phyloP scores from a whole-genome alignment of 441 rosid species.

The Populus hybrid region DNA sequence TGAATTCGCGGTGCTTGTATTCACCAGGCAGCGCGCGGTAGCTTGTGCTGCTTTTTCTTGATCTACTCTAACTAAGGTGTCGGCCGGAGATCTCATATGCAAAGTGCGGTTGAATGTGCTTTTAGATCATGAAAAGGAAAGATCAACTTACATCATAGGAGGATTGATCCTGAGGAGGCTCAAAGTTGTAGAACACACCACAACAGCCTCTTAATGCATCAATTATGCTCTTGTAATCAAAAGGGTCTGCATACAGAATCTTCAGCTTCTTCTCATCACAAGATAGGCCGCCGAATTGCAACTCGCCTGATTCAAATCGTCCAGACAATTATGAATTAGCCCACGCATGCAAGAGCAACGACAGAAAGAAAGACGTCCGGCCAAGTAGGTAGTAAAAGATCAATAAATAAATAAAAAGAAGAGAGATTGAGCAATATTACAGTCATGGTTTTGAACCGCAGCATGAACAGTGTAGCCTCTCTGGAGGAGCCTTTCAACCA shows the following conservation, averaged over 20 bases:
- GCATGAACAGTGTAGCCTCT: conserved; percentile 62
- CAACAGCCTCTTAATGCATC: conserved; percentile 57
- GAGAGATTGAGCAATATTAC: neutral
- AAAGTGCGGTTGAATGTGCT: neutral
- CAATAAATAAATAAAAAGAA: neutral
- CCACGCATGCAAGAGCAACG: neutral
- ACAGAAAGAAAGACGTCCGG: neutral
- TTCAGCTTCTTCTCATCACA: conserved; percentile 34
- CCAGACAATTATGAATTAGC: neutral
- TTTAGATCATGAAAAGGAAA: neutral
- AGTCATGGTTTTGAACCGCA: conserved; percentile 46
- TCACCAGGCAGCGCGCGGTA: too few relatives aligned
- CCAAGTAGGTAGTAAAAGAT: neutral
- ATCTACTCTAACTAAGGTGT: too few relatives aligned
- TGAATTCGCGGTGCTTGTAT: too few relatives aligned
- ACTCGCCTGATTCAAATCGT: conserved; percentile 24
- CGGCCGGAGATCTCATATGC: neutral
- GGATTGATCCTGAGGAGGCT: conserved; percentile 49
- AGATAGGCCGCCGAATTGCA: conserved; percentile 21
- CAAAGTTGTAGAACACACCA: conserved; percentile 57
- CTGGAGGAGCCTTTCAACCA: conserved; percentile 39
- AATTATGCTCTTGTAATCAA: conserved; percentile 54
- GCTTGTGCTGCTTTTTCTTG: too few relatives aligned
- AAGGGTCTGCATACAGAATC: conserved; percentile 50
- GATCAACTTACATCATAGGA: conserved; percentile 42